Conservation (phyloP, 2,329 filamentous ascomycete species). For the Akanthomyces muscarius region DNA sequence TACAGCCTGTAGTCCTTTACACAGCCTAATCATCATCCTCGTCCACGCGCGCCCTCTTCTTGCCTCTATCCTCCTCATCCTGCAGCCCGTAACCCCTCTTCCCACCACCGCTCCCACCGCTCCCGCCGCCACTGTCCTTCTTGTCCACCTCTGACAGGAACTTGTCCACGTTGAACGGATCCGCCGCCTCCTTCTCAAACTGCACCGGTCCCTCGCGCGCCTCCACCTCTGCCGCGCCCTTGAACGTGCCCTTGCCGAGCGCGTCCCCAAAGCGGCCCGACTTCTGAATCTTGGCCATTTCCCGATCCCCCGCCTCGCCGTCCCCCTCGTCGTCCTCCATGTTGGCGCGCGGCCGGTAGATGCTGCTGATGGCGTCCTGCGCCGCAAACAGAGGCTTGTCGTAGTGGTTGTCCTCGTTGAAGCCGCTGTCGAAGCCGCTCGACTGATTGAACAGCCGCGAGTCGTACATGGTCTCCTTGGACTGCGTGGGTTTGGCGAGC, state of each 20-base stretch:
- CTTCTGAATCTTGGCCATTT: slow-evolving; percentile 86
- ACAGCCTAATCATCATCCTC: slow-evolving; percentile 48
- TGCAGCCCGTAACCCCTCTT: slow-evolving; percentile 77
- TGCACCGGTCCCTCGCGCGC: slow-evolving; percentile 87
- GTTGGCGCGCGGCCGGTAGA: slow-evolving; percentile 78
- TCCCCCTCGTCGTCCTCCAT: slow-evolving; percentile 75
- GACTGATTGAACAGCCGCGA: slow-evolving; percentile 91
- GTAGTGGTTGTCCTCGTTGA: slow-evolving; percentile 97
- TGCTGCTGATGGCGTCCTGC: slow-evolving; percentile 89
- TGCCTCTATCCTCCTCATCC: slow-evolving; percentile 54
- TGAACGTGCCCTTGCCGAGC: slow-evolving; percentile 85
- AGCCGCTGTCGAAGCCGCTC: slow-evolving; percentile 83
- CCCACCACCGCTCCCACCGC: neutral
- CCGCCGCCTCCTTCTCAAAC: slow-evolving; percentile 82
- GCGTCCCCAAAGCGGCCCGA: slow-evolving; percentile 79
- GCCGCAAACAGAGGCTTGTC: slow-evolving; percentile 96
- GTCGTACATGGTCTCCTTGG: slow-evolving; percentile 94
- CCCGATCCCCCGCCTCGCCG: slow-evolving; percentile 73
- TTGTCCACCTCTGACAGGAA: slow-evolving; percentile 80
- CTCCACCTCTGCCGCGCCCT: slow-evolving; percentile 79
- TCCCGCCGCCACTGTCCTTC: slow-evolving; percentile 37
- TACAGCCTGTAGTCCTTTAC: slow-evolving; percentile 16
- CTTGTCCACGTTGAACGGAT: slow-evolving; percentile 92
- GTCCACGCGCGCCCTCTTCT: slow-evolving; percentile 75
- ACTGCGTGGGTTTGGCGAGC: slow-evolving; percentile 89